These are phyloP conservation scores for Termitomyces sp. DNA, from an alignment of 768 basidiomycete species.

Conservation along the genomic window DNA sequence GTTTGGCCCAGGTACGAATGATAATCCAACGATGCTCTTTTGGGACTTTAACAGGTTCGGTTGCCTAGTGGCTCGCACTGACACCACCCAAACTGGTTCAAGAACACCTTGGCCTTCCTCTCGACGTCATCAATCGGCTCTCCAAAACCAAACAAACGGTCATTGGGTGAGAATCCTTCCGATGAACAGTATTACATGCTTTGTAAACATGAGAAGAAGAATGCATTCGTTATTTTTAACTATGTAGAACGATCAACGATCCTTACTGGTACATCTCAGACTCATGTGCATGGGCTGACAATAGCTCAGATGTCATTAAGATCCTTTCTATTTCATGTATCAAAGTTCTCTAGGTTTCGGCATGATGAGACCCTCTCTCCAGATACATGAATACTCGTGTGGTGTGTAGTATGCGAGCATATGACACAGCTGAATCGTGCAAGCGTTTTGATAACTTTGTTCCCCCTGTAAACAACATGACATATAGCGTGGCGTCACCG, in stretches of 20 bases:
- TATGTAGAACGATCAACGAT: not conserved
- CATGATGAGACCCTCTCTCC: not conserved
- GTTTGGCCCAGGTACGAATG: conserved; percentile 40
- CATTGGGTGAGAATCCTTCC: conserved; percentile 20
- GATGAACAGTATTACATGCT: not conserved
- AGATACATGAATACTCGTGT: not conserved
- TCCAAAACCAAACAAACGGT: conserved; percentile 38
- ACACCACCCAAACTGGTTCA: conserved; percentile 17
- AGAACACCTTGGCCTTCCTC: conserved; percentile 9
- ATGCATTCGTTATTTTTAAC: not conserved
- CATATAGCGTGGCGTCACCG: not conserved
- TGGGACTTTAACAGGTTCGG: not conserved
- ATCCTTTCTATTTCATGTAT: not conserved
- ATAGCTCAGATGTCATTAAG: not conserved
- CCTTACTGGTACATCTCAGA: not conserved
- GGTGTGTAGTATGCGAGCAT: not conserved
- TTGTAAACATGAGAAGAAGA: not conserved
- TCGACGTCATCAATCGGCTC: conserved; percentile 23
- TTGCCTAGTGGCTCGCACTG: conserved; percentile 20
- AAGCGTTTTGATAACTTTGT: not conserved
- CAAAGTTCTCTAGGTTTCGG: not conserved
- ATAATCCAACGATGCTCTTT: not conserved
- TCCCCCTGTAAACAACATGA: not conserved
- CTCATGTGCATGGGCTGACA: not conserved
- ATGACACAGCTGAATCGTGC: not conserved